phyloP scores from a whole-genome alignment of 2,329 filamentous ascomycete genomes.

The Diaporthe sp. region DNA sequence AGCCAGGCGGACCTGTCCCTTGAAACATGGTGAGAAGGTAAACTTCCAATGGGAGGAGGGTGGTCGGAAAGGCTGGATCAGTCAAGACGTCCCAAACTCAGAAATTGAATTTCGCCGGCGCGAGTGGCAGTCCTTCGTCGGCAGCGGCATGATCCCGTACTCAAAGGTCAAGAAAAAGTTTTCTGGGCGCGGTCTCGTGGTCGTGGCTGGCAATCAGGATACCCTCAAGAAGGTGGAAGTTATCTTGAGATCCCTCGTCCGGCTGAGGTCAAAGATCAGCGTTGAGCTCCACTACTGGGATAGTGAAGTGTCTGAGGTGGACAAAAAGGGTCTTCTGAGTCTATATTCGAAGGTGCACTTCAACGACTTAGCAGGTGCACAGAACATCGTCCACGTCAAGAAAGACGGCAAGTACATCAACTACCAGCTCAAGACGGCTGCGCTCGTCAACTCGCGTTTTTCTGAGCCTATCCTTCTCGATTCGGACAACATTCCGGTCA shows the following conservation, averaged over 20 bases:
- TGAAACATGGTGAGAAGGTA: conserved; percentile 11
- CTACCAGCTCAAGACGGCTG: conserved; percentile 9
- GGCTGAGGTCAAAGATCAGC: background rate
- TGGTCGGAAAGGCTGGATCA: background rate
- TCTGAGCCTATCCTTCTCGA: conserved; percentile 3
- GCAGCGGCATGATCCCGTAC: background rate
- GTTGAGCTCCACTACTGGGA: conserved; percentile 7
- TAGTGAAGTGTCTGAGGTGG: background rate
- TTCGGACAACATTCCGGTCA: conserved; percentile 3
- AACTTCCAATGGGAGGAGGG: background rate
- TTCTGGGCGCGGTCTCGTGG: background rate
- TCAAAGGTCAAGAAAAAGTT: background rate
- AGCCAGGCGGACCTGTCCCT: background rate
- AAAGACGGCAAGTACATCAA: conserved; percentile 1
- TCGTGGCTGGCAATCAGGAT: conserved; percentile 6
- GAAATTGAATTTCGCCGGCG: background rate
- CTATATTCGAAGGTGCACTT: background rate
- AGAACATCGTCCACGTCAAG: background rate
- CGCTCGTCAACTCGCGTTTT: background rate
- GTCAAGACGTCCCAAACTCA: background rate
- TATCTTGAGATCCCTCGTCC: background rate
- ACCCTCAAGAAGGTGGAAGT: background rate
- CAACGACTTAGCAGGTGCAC: background rate
- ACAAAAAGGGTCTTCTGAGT: background rate
- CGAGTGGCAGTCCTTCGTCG: conserved; percentile 4